Evolutionary conservation across 2,329 filamentous ascomycete genomes (phyloP).

Genomic region (Paecilomyces variotii): DNA sequence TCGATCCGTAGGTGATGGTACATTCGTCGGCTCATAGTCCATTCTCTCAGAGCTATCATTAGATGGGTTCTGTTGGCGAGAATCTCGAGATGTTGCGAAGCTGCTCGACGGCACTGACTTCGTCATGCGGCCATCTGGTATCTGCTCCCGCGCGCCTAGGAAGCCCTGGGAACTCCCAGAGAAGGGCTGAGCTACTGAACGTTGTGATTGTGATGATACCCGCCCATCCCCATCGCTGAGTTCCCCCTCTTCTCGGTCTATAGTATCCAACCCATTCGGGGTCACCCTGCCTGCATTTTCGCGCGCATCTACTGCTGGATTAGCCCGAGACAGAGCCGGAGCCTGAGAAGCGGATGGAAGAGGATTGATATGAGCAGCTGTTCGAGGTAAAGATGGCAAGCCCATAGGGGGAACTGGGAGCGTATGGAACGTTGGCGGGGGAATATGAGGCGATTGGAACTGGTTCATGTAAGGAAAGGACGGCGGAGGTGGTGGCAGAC

Average conservation of each 20-base stretch:
- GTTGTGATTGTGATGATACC: conserved; percentile 24
- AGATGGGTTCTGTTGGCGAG: neutral
- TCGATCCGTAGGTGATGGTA: conserved; percentile 15
- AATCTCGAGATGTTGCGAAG: neutral
- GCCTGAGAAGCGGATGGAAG: neutral
- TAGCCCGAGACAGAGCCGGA: conserved; percentile 4
- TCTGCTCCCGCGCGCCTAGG: neutral
- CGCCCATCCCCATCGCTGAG: conserved; percentile 61
- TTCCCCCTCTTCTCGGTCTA: conserved; percentile 64
- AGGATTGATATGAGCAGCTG: conserved; percentile 8
- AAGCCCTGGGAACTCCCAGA: neutral
- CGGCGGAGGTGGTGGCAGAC: conserved; percentile 19
- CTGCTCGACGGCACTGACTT: neutral
- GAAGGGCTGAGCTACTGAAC: neutral
- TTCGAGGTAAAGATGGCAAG: conserved; percentile 14
- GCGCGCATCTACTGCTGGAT: conserved; percentile 5
- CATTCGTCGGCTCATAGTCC: conserved; percentile 17
- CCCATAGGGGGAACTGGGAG: conserved; percentile 16
- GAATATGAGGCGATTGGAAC: conserved; percentile 25
- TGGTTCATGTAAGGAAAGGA: conserved; percentile 21
- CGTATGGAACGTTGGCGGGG: conserved; percentile 24
- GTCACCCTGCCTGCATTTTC: conserved; percentile 9
- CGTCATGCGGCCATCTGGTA: neutral
- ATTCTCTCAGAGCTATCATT: conserved; percentile 1
- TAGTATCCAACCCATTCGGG: conserved; percentile 22